Conservation (phyloP, 2,329 filamentous ascomycete species). For the Mycosphaerelloides madeirae region DNA sequence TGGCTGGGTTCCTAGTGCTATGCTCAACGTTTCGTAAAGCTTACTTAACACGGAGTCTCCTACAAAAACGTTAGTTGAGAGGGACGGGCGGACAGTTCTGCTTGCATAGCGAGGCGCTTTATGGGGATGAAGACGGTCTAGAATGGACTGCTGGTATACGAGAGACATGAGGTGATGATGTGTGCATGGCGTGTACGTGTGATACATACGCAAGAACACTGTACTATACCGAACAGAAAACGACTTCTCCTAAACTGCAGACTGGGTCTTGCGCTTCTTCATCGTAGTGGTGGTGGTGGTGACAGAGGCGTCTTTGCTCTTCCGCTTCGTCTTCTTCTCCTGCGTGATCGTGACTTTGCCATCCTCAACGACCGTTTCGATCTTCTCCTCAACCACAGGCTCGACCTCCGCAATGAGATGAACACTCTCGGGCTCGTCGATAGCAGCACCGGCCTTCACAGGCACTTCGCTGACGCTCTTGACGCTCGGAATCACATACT, state of each 20-base stretch:
- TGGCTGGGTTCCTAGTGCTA: constrained; percentile 80
- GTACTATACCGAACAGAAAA: too few relatives aligned
- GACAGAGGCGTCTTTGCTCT: constrained; percentile 13
- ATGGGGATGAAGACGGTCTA: neutral
- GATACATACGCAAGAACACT: too few relatives aligned
- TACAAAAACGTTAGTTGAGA: neutral
- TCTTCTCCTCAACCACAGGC: constrained; percentile 2
- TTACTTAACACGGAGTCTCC: neutral
- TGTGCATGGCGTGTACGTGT: too few relatives aligned
- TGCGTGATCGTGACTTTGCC: constrained; percentile 6
- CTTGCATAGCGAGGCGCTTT: constrained; percentile 1
- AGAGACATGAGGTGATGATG: too few relatives aligned
- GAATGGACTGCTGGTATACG: too few relatives aligned
- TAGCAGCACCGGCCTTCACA: constrained; percentile 31
- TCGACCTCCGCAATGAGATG: constrained; percentile 7
- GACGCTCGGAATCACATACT: constrained; percentile 69
- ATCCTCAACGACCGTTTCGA: constrained; percentile 9
- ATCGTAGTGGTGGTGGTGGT: constrained; percentile 6
- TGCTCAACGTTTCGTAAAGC: neutral
- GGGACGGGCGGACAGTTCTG: neutral
- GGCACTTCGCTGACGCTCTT: constrained; percentile 58
- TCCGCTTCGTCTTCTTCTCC: constrained; percentile 19
- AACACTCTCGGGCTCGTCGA: constrained; percentile 26
- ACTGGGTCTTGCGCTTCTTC: constrained; percentile 20
- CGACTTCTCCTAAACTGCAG: neutral